These are phyloP conservation scores for Bruguiera parviflora DNA, from an alignment of 345 rosid genomes.

Conservation along the genomic window DNA sequence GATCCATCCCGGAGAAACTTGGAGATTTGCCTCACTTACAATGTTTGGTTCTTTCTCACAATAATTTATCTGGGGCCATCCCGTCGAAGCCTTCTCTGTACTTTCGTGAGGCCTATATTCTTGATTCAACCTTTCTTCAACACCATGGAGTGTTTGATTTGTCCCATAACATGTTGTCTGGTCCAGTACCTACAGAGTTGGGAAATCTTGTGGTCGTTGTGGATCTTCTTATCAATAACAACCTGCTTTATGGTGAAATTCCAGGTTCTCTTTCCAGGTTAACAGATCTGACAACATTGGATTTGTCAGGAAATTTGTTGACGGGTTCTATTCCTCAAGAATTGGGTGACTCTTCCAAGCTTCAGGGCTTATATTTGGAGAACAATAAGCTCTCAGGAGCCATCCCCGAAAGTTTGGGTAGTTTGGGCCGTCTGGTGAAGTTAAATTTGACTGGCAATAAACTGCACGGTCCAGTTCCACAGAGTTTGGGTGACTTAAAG, in stretches of 20 bases:
- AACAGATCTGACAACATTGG: constrained; percentile 66
- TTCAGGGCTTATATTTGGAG: constrained; percentile 83
- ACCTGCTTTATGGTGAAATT: constrained; percentile 65
- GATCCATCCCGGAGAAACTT: constrained; percentile 58
- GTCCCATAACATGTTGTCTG: constrained; percentile 56
- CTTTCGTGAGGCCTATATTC: constrained; percentile 59
- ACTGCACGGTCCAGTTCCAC: constrained; percentile 56
- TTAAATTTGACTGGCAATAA: constrained; percentile 69
- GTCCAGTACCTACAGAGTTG: constrained; percentile 65
- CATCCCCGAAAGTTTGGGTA: constrained; percentile 68
- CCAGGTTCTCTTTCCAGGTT: constrained; percentile 69
- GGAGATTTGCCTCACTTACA: constrained; percentile 66
- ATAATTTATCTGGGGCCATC: constrained; percentile 67
- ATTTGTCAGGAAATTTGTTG: constrained; percentile 66
- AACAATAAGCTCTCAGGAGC: constrained; percentile 64
- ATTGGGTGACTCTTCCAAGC: constrained; percentile 54
- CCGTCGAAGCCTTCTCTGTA: constrained; percentile 59
- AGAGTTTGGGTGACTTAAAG: constrained; percentile 62
- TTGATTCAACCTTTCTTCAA: constrained; percentile 74
- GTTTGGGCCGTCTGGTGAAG: constrained; percentile 65
- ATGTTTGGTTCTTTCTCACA: constrained; percentile 76
- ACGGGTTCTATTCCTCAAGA: constrained; percentile 60
- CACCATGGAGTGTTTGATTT: constrained; percentile 64
- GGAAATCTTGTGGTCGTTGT: constrained; percentile 67
- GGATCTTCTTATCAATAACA: constrained; percentile 61